Base-by-base conservation (phyloP, 2,329 filamentous ascomycete species). In the Teratosphaeria destructans region DNA sequence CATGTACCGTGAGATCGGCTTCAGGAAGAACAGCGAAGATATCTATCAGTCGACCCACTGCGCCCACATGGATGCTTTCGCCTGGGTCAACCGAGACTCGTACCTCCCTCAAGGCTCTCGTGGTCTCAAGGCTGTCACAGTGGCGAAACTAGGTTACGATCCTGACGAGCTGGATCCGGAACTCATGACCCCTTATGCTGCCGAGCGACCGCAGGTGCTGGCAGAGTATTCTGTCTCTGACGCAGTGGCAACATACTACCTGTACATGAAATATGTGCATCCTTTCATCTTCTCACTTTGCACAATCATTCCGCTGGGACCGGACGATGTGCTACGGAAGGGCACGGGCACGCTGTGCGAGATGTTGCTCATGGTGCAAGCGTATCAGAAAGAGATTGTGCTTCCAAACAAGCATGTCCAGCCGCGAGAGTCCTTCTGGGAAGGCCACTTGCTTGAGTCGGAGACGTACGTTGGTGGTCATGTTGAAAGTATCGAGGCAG, bases 231-330 rank as follows among this genome's bases (percentile, higher is more conserved):
- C 95, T 0, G 94, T 99, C 53, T 99, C 95, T 69, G 95, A 99
- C 80, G 95, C 95, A 10, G 94, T 99, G 56, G 94, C 94, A 26
- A 99, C 94, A 0, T 99, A 99, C 73, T 99, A 99, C 71, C 79
- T 99, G 63, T 99, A 99, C 81, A 99, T 99, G 95, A 99, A 99
- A 86, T 99, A 99, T 74, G 90, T 99, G n/a, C 94, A 99, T 73
- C 94, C 94, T 3, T 99, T 99, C 78, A 94, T 99, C 73, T 99
- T 99, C 81, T 97, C 95, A 1, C 79, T 99, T 0, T 99, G 94
- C 76, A 99, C 92, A 1, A 96, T 99, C 76, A 81, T 99, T 72
- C 94, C 94, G 0, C 81, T 99, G 1, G 90, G 90, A 53, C 90
- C 92, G 37, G 93, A 99, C 69, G 94, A 97, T 71, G 90, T 92